Evolutionary conservation across 2,329 filamentous ascomycete species (phyloP), one percentile per base, ranked within the genome.

Genomic region (Ophiostoma ulmi): DNA sequence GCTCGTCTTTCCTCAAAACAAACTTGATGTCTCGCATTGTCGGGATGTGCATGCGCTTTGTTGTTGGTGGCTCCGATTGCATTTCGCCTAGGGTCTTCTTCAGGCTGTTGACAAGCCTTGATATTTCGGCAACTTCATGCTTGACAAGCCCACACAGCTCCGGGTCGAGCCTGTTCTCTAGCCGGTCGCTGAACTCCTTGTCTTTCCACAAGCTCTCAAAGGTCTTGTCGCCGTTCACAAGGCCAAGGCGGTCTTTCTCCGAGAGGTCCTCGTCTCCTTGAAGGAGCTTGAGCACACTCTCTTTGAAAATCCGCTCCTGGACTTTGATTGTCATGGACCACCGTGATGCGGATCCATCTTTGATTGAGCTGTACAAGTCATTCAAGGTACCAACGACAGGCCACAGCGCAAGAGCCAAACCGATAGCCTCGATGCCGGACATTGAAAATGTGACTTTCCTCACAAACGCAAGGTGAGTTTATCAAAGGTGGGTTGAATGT

Each of bases 261-360:
- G 73, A 70, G 13, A 74, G 66, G 11, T 72, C 71, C 36, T 74
- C 73, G 26, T 74, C 72, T 2, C 72, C 71, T 35, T 72, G 72
- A 35, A 74, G 58, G 0, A 74, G 70, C 20, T 71, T 73, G 63
- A 71, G 44, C 31, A 73, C 71, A 17, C 67, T 63, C n/a, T 73
- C 72, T 48, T 74, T 73, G 70, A 74, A 73, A 8, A 74, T 74
- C 14, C 66, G 69, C 66, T 74, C 68, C 38, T 74, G 73, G 8
- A 73, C 73, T 36, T 70, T 69, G 68, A 74, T 74, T 17, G 63
- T 72, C 72, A 73, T 67, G 1, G 55, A 58, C 69, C 64, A 71
- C 17, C 70, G 69, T 4, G 35, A 20, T 8, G 70, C 70, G 1
- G 73, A 61, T 10, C 73, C 72, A 14, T 72, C 72, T 52, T 71